phyloP scores from a whole-genome alignment of 2,329 filamentous ascomycete genomes.

The Fusarium sp. region DNA sequence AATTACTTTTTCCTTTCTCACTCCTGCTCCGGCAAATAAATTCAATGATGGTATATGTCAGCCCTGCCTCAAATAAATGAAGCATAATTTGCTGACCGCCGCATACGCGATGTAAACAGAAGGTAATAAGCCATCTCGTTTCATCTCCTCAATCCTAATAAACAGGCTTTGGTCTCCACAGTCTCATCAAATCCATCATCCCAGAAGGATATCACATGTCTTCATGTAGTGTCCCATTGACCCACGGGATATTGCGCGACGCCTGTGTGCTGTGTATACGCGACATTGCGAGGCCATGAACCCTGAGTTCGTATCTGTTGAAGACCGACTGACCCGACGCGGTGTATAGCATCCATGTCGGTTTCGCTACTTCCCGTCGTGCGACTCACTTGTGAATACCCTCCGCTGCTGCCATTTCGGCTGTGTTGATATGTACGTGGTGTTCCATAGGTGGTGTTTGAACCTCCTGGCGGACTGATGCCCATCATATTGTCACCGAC shows the following conservation, averaged over 20 bases:
- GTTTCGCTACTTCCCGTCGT: conserved; percentile 50
- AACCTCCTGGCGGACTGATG: conserved; percentile 16
- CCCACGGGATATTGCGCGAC: conserved; percentile 38
- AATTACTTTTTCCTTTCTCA: conserved; percentile 22
- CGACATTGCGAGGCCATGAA: conserved; percentile 41
- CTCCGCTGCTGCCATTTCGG: conserved; percentile 52
- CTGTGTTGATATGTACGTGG: conserved; percentile 47
- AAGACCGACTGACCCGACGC: conserved; percentile 38
- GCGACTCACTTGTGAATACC: conserved; percentile 52
- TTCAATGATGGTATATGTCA: conserved; percentile 9
- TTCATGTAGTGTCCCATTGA: conserved; percentile 32
- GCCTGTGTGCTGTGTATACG: conserved; percentile 32
- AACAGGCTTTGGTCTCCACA: conserved; percentile 9
- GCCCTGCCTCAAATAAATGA: conserved; percentile 28
- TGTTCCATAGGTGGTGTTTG: conserved; percentile 50
- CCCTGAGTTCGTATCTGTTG: conserved; percentile 38
- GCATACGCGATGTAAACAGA: conserved; percentile 13
- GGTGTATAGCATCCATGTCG: conserved; percentile 41
- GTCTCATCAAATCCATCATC: conserved; percentile 11
- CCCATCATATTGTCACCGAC: conserved; percentile 20
- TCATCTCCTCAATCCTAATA: conserved; percentile 23
- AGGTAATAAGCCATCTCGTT: conserved; percentile 21
- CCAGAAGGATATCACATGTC: background rate
- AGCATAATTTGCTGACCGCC: conserved; percentile 25
- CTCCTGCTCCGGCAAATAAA: conserved; percentile 15